phyloP scores from a whole-genome alignment of 345 rosid genomes.

The Excoecaria cochinchinensis region DNA sequence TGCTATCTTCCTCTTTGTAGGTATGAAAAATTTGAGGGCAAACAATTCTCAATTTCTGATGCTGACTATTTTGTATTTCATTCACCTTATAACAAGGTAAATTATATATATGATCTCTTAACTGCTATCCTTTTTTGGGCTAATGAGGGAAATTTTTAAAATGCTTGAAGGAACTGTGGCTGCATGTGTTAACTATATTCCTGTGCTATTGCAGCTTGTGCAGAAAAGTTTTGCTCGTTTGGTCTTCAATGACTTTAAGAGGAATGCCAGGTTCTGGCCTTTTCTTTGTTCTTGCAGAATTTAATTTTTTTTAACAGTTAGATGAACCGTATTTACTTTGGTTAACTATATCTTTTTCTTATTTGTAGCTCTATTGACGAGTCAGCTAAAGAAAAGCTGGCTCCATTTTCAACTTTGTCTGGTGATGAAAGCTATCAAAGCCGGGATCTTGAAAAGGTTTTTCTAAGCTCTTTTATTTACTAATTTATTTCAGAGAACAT shows the following conservation, averaged over 20 bases:
- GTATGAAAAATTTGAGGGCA: slow-evolving; percentile 80
- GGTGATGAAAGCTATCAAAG: slow-evolving; percentile 89
- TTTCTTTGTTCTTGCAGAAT: slow-evolving; percentile 2
- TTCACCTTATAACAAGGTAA: slow-evolving; percentile 98
- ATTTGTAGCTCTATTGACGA: slow-evolving; percentile 72
- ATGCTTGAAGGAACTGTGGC: slow-evolving; percentile 6
- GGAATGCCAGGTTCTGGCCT: slow-evolving; percentile 69
- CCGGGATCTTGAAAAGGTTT: slow-evolving; percentile 98
- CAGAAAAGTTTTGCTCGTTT: slow-evolving; percentile 98
- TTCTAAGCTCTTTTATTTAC: background rate
- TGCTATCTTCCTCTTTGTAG: slow-evolving; percentile 36
- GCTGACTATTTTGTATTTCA: slow-evolving; percentile 86
- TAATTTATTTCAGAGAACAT: background rate
- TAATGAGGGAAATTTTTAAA: background rate
- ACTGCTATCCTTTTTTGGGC: background rate
- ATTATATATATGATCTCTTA: background rate
- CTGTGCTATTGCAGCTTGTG: slow-evolving; percentile 72
- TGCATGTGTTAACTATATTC: slow-evolving; percentile 7
- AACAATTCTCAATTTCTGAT: slow-evolving; percentile 75
- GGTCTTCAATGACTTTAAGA: slow-evolving; percentile 72
- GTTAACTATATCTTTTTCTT: slow-evolving; percentile 7
- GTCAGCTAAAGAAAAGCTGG: slow-evolving; percentile 72
- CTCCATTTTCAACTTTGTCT: slow-evolving; percentile 69
- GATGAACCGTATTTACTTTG: background rate
- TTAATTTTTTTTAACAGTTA: background rate